phyloP scores from a whole-genome alignment of 306 rosid genomes.

The Rosa lucieae region DNA sequence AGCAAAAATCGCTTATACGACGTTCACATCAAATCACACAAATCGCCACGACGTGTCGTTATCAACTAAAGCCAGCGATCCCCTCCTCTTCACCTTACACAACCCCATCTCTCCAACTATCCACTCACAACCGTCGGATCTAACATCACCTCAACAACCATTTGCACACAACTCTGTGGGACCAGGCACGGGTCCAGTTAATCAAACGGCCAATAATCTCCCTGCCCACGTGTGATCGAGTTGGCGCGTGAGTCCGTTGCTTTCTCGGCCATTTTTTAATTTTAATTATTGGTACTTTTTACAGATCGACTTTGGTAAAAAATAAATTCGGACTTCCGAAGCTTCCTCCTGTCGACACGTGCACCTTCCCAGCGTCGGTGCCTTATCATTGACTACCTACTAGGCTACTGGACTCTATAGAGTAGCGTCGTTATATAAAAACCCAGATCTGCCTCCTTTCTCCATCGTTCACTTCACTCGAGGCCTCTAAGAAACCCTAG shows the following conservation, averaged over 20 bases:
- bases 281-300: not conserved
- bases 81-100: not conserved
- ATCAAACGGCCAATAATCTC: not conserved
- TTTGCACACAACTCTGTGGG: not conserved
- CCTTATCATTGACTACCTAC: not conserved
- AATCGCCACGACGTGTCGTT: too few species aligned
- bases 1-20: too few species aligned
- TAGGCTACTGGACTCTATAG: not conserved
- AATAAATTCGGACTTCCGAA: not conserved
- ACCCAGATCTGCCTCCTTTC: not conserved
- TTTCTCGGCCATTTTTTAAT: not conserved
- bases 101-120: not conserved
- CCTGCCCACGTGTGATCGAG: not conserved
- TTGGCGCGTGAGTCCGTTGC: not conserved
- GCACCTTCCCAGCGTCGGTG: not conserved
- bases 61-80: not conserved
- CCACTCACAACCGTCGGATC: not conserved
- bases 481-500: not conserved
- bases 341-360: not conserved
- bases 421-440: not conserved
- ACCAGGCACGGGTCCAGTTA: not conserved
- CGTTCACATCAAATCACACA: too few species aligned
- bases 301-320: not conserved
- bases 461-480: not conserved
- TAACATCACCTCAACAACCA: not conserved